Evolutionary conservation across 805 yeast species (phyloP).

Genomic region (Metschnikowia amazonensis): DNA sequence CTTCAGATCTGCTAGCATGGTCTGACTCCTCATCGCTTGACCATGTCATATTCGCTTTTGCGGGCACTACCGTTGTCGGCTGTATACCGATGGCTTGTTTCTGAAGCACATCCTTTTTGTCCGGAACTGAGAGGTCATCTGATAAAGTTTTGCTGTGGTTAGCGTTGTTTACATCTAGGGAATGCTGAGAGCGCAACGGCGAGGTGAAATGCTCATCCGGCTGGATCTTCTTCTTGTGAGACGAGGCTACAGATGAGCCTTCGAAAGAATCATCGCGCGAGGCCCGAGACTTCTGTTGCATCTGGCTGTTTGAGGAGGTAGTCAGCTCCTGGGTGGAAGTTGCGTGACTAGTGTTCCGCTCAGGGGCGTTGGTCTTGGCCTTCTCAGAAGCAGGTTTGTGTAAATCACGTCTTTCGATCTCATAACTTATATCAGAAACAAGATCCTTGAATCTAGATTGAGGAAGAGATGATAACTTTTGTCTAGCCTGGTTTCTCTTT

Average conservation of each 20-base stretch:
- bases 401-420: conserved; percentile 73
- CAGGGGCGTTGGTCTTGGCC: background rate
- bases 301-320: background rate
- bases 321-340: background rate
- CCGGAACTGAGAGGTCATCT: conserved; percentile 16
- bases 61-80: conserved; percentile 72
- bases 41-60: conserved; percentile 83
- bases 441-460: conserved; percentile 80
- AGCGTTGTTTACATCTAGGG: conserved; percentile 1
- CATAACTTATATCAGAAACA: conserved; percentile 83
- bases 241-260: background rate
- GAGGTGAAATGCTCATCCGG: background rate
- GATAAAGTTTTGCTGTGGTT: conserved; percentile 7
- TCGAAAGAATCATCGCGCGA: background rate
- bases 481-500: conserved; percentile 92
- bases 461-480: conserved; percentile 82
- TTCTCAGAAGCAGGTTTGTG: conserved; percentile 26
- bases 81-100: conserved; percentile 45
- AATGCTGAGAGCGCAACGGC: background rate
- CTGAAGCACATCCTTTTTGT: conserved; percentile 9
- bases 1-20: conserved; percentile 21
- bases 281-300: conserved; percentile 1
- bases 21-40: conserved; percentile 69
- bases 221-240: background rate
- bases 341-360: background rate